Base-by-base conservation (phyloP, 305 asterid species). In the Andrographis paniculata region DNA sequence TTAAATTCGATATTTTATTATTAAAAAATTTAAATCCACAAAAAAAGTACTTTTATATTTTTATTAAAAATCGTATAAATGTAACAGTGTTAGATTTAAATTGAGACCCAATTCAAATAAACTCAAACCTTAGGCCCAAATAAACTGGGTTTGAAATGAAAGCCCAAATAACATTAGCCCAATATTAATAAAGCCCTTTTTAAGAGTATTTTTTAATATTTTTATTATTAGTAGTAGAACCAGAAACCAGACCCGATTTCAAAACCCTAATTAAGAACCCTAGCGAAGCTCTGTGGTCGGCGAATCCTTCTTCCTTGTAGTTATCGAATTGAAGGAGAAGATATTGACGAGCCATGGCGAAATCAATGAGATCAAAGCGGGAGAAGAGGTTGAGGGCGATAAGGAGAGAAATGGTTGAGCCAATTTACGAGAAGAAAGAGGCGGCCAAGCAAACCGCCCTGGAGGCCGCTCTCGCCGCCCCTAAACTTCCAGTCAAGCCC, bases 381-480 rank as follows among this genome's bases (percentile, higher is more conserved):
- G 86, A 82, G 80, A 86, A 86, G 79, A 68, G 98, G 76, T 65
- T 89, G 52, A 73, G 87, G 50, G 84, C 98, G 3, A 80, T 82
- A 30, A 80, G 88, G 73, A 76, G 98, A 64, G 95, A 89, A 53
- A 63, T 86, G 5, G 94, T 86, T 14, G 86, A 80, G 53, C 96
- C 95, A 7, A 45, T 80, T 48, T 75, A 78, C 67, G 82, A 78
- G 39, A 65, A 82, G 68, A 89, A 89, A 61, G 98, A 78, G 6
- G 95, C 71, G n/a, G 92, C 92, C 18, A 89, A 89, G 71, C 67
- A 74, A n/a, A 88, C 94, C 36, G 91, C 66, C 35, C 82, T 64
- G 61, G 94, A 82, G 50, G 94, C 95, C 16, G 94, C 98, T 28
- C 82, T 89, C 38, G 86, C 81, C 68, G 96, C 96, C 40, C 95